A percentile compares a stretch with the other conserved stretches of the same genome.
phyloP scores from a whole-genome alignment of 106 monocot species.

The Narthecium ossifragum region DNA sequence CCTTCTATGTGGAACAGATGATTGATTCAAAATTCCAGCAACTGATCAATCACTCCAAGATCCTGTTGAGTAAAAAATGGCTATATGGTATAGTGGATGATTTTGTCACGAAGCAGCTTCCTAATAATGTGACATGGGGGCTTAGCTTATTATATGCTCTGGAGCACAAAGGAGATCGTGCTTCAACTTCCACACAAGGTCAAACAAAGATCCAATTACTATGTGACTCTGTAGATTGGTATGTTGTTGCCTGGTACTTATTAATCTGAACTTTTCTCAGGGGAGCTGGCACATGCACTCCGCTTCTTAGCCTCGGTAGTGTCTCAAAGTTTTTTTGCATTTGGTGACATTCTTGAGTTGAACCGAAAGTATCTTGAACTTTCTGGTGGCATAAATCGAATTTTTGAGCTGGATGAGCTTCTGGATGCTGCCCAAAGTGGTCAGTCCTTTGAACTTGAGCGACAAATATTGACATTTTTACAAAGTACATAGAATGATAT shows the following conservation, averaged over 20 bases:
- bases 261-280: conserved; percentile 28
- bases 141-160: conserved; percentile 93
- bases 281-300: conserved; percentile 91
- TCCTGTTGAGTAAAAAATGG: conserved; percentile 76
- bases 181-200: conserved; percentile 85
- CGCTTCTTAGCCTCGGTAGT: conserved; percentile 96
- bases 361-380: conserved; percentile 85
- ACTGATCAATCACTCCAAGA: conserved; percentile 66
- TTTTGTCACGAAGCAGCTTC: conserved; percentile 94
- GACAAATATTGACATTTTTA: too few relatives aligned
- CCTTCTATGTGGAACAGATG: conserved; percentile 47
- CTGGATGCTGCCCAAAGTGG: conserved; percentile 82
- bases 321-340: conserved; percentile 95
- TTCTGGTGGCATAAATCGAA: conserved; percentile 88
- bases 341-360: conserved; percentile 99
- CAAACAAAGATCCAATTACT: conserved; percentile 1
- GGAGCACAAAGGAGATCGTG: conserved; percentile 93
- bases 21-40: conserved; percentile 76
- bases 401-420: conserved; percentile 93
- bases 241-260: conserved; percentile 8
- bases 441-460: too few relatives aligned
- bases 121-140: conserved; percentile 98
- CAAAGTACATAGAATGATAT: too few relatives aligned
- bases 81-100: conserved; percentile 89
- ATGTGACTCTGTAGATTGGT: neutral